These are phyloP conservation scores for Calonectria hawksworthii DNA, from an alignment of 2,329 filamentous ascomycete genomes.

Conservation along the genomic window DNA sequence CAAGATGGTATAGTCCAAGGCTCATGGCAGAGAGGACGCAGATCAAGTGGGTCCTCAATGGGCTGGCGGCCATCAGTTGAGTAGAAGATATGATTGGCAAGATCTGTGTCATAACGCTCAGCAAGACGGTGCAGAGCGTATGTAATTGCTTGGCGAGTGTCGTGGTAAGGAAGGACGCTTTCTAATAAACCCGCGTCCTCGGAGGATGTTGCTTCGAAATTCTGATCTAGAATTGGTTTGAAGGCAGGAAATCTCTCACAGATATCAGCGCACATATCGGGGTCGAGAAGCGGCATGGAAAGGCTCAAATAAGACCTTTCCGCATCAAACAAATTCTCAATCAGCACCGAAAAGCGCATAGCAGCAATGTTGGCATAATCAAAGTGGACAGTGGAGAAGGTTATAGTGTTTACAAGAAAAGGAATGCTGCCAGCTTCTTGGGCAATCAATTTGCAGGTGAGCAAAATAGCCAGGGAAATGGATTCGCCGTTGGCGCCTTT, in stretches of 20 bases:
- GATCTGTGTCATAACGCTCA: not conserved
- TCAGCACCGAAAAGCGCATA: not conserved
- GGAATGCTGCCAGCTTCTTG: constrained; percentile 18
- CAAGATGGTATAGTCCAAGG: not conserved
- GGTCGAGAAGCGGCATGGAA: not conserved
- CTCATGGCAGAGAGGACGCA: not conserved
- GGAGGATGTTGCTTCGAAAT: too few relatives aligned
- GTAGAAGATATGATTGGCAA: not conserved
- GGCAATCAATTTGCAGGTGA: constrained; percentile 30
- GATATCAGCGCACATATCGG: not conserved
- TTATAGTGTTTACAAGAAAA: constrained; percentile 16
- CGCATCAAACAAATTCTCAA: not conserved
- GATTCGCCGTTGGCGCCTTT: constrained; percentile 3
- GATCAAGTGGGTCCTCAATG: not conserved
- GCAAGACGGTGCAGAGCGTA: not conserved
- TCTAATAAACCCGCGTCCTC: too few relatives aligned
- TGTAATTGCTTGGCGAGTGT: not conserved
- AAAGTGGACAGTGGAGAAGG: constrained; percentile 30
- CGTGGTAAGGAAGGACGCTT: too few relatives aligned
- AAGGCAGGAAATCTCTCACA: not conserved
- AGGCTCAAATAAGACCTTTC: not conserved
- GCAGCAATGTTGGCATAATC: not conserved
- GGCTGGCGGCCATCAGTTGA: not conserved
- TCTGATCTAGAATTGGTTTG: too few relatives aligned
- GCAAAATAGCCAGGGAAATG: constrained; percentile 30